Base-by-base conservation (phyloP, 345 rosid genomes). In the Acer negundo region DNA sequence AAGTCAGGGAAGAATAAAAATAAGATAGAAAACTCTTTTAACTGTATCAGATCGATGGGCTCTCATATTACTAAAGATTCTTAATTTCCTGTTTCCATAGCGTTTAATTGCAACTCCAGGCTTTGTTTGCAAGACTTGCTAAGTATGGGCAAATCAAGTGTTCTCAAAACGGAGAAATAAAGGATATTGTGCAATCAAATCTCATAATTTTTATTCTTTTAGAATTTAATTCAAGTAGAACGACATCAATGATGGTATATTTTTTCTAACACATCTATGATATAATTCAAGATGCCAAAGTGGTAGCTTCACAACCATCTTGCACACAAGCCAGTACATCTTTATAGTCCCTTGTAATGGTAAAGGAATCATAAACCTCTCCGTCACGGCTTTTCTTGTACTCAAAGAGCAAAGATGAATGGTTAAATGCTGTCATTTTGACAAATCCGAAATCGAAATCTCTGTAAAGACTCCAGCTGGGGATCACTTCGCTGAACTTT, bases 381-480 rank as follows among this genome's bases (percentile, higher is more conserved):
- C 98, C 98, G 0, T 87, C 87, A 7, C 92, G 71, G 84, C 98
- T 95, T 84, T 84, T 95, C 86, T 91, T 92, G 85, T 95, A 95
- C 91, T 95, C 99, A 44, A 91, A 91, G 7, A 90, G 89, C 78
- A 95, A 85, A n/a, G 87, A 87, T 10, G 99, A 91, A 67, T 87
- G 96, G 70, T 93, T 86, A 12, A 86, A 87, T 44, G 98, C 94
- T 3, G 97, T 93, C 82, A 93, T 31, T 84, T 95, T 93, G 40
- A 88, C 98, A 73, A 93, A 95, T 56, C 99, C 98, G 19, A 2
- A 90, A 77, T 93, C 97, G n/a, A 77, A 86, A 75, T 93, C 98
- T 81, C 91, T 83, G 80, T 86, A 86, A 35, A 95, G 63, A 84
- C 98, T 93, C 99, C 99, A 93, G 7, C 61, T 71, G 6, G 97